Evolutionary conservation across 148 eudicot species (phyloP), one percentile per base, ranked within the genome.

Genomic region (Arbutus unedo): DNA sequence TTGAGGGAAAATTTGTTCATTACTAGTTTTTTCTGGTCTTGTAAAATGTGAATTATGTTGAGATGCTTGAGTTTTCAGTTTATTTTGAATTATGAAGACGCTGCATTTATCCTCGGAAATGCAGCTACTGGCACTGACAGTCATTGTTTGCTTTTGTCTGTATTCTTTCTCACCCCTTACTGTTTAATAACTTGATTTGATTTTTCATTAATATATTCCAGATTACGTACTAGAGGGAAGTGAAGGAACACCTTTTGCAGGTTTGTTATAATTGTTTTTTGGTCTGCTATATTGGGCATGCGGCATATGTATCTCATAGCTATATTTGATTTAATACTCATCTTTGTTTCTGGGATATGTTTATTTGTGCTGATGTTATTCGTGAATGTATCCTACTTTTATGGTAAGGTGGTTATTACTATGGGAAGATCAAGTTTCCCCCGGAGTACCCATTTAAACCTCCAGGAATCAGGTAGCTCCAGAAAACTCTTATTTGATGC

Each of bases 161-260:
- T 50, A 23, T 51, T 8, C 2, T 31, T 13, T 76, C 59, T 66
- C 71, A 43, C 74, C 49, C 19, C 31, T 7, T 15, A 16, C 23
- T 76, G 55, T 38, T 50, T 5, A 23, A 5, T 51, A 50, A 76
- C 43, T 4, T 76, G 19, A 51, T 51, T 54, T 81, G 2, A 9
- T 51, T 81, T 80, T 19, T 13, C 0, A 4, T 31, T 41, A 38
- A 41, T 77, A 15, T 41, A 41, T 55, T 41, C 72, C 88, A 94
- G 98, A 94, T 90, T 94, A 94, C 80, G 93, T 94, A 66, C 83
- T 94, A 83, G 96, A 94, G 86, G 98, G 98, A 82, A 94, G 98
- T 87, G 89, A 92, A 83, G 98, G 94, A 84, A 91, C 98, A 19
- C 93, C 96, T 49, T 94, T 94, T 86, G 96, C 96, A 90, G 98